Conservation (phyloP, 2,329 filamentous ascomycete genomes). For the Furcasterigmium sp. region DNA sequence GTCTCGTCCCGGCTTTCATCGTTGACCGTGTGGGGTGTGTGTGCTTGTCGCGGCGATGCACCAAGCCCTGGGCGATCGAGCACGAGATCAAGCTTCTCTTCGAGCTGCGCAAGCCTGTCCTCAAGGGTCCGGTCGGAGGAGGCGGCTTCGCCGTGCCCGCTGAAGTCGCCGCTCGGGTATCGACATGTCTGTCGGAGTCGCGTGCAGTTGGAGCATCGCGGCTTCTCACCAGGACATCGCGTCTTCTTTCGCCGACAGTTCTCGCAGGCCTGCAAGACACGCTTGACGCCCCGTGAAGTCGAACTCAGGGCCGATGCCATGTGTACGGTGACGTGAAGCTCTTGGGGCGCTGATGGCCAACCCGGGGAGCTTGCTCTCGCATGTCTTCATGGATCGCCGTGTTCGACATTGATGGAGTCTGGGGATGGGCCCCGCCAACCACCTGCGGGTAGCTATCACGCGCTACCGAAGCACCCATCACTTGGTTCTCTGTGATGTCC, state of each 20-base stretch:
- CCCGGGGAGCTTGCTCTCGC: too few species aligned
- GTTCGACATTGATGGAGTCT: too few species aligned
- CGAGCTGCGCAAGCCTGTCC: background rate
- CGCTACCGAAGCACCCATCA: too few species aligned
- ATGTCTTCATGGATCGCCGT: too few species aligned
- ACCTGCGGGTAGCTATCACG: too few species aligned
- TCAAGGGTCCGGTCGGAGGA: background rate
- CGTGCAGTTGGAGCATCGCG: background rate
- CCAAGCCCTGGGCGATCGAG: background rate
- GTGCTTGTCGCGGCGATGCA: background rate
- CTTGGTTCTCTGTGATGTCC: too few species aligned
- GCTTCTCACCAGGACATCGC: background rate
- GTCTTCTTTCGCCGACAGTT: background rate
- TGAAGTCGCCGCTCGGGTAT: background rate
- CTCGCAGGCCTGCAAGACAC: background rate
- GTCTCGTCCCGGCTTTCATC: too few species aligned
- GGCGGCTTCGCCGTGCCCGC: background rate
- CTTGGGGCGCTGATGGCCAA: too few species aligned
- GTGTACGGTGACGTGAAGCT: too few species aligned
- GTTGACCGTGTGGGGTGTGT: background rate
- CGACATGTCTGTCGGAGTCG: background rate
- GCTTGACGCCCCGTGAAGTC: background rate
- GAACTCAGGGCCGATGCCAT: background rate
- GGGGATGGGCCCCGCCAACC: too few species aligned
- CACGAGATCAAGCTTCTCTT: background rate